These are phyloP conservation scores for Byssoonygena ceratinophila DNA, from an alignment of 2,329 filamentous ascomycete genomes.

Conservation along the genomic window DNA sequence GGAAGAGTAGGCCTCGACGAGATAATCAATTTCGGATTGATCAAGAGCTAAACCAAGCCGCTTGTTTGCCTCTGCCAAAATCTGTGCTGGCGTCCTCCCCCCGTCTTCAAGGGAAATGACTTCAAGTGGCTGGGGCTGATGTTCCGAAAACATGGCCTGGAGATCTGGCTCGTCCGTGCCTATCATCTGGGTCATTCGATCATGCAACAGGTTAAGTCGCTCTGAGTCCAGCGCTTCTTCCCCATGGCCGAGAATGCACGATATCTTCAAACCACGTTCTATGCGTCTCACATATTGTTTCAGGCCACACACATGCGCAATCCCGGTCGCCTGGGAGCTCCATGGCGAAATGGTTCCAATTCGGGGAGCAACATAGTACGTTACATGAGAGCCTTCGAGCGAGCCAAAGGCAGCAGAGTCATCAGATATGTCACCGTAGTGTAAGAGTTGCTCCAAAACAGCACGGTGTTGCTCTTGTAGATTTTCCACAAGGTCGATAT, in stretches of 20 bases:
- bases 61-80: conserved; percentile 73
- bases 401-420: conserved; percentile 35
- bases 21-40: conserved; percentile 78
- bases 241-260: conserved; percentile 50
- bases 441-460: conserved; percentile 49
- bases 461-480: conserved; percentile 40
- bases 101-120: conserved; percentile 63
- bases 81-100: conserved; percentile 54
- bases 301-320: conserved; percentile 82
- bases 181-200: conserved; percentile 91
- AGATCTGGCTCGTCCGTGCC: conserved; percentile 57
- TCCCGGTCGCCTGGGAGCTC: conserved; percentile 93
- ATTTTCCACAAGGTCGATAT: conserved; percentile 49
- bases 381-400: conserved; percentile 43
- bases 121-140: conserved; percentile 53
- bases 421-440: conserved; percentile 49
- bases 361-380: conserved; percentile 67
- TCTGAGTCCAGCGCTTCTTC: conserved; percentile 46
- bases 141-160: conserved; percentile 66
- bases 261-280: conserved; percentile 74
- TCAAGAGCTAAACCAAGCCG: conserved; percentile 78
- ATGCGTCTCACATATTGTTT: conserved; percentile 62
- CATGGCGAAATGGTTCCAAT: conserved; percentile 81
- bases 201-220: conserved; percentile 59
- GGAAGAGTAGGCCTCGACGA: conserved; percentile 81